Conservation (phyloP, 2,329 filamentous ascomycete genomes). For the Thyridium curvatum region DNA sequence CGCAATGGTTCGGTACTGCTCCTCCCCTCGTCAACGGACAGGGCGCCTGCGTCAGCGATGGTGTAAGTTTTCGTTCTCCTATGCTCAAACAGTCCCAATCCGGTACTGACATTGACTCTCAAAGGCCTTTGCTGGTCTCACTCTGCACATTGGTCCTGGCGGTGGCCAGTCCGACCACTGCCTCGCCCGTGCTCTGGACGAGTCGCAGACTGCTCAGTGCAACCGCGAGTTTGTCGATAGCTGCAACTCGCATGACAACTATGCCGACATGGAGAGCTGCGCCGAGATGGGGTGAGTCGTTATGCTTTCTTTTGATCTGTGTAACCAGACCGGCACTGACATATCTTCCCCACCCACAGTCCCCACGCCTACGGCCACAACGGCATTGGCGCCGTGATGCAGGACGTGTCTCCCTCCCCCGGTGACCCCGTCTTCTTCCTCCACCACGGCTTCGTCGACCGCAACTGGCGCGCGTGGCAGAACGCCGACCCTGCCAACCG, state of each 20-base stretch:
- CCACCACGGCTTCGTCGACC: conserved; percentile 27
- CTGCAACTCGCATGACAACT: conserved; percentile 20
- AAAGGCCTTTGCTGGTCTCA: conserved; percentile 19
- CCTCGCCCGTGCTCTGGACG: conserved; percentile 24
- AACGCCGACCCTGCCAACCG: conserved; percentile 9
- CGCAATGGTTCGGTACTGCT: conserved; percentile 19
- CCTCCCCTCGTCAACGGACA: conserved; percentile 18
- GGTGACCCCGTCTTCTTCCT: conserved; percentile 27
- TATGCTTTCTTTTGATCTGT: neutral
- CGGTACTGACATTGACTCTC: neutral
- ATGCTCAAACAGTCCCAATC: neutral
- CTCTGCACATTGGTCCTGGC: conserved; percentile 23
- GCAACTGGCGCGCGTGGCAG: conserved; percentile 25
- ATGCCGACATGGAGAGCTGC: conserved; percentile 22
- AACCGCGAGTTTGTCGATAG: conserved; percentile 21
- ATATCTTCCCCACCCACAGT: conserved; percentile 7
- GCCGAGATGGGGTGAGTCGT: conserved; percentile 24
- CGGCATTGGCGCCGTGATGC: conserved; percentile 27
- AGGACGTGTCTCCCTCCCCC: conserved; percentile 22
- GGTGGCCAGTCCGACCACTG: conserved; percentile 18
- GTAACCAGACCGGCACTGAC: neutral
- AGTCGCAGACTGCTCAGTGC: conserved; percentile 20
- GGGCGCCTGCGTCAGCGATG: conserved; percentile 23
- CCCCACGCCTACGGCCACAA: conserved; percentile 28
- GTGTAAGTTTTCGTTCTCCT: conserved; percentile 15